Conservation (phyloP, 192 early-diverging fungal genomes). For the Podila minutissima region DNA sequence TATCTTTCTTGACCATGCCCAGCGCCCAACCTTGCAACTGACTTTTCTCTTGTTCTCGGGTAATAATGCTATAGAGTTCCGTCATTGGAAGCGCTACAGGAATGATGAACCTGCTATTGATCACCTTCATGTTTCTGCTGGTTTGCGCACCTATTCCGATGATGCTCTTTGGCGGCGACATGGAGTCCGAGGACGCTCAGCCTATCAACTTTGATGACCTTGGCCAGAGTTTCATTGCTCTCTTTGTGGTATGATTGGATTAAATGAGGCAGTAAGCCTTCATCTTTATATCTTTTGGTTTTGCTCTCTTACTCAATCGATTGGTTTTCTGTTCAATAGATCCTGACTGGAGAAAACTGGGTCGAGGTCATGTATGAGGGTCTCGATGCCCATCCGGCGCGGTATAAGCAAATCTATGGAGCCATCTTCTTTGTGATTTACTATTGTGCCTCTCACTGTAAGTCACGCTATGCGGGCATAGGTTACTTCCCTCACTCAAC, state of each 20-base stretch:
- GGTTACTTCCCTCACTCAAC: not conserved
- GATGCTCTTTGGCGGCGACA: slow-evolving; percentile 45
- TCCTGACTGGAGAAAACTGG: slow-evolving; percentile 70
- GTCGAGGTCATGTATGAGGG: slow-evolving; percentile 61
- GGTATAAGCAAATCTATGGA: slow-evolving; percentile 39
- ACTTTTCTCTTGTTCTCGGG: not conserved
- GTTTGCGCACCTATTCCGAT: slow-evolving; percentile 43
- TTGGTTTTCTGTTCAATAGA: slow-evolving; percentile 28
- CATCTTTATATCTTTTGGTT: too few relatives aligned
- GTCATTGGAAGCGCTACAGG: slow-evolving; percentile 65
- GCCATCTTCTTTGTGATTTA: slow-evolving; percentile 62
- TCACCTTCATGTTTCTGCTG: slow-evolving; percentile 49
- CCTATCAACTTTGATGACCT: slow-evolving; percentile 56
- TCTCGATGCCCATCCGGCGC: slow-evolving; percentile 47
- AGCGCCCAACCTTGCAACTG: not conserved
- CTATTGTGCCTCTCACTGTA: slow-evolving; percentile 69
- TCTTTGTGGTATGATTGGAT: slow-evolving; percentile 58
- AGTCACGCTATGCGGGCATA: not conserved
- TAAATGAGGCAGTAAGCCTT: not conserved
- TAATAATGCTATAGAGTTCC: slow-evolving; percentile 29
- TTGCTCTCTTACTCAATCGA: not conserved
- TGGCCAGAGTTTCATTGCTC: slow-evolving; percentile 61
- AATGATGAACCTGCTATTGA: slow-evolving; percentile 64
- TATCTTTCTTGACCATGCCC: not conserved
- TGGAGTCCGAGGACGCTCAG: slow-evolving; percentile 22